Percentiles rank a stretch among this genome's conserved stretches.
Evolutionary conservation across 768 basidiomycete genomes (phyloP).

Genomic region (Auriscalpium orientale): DNA sequence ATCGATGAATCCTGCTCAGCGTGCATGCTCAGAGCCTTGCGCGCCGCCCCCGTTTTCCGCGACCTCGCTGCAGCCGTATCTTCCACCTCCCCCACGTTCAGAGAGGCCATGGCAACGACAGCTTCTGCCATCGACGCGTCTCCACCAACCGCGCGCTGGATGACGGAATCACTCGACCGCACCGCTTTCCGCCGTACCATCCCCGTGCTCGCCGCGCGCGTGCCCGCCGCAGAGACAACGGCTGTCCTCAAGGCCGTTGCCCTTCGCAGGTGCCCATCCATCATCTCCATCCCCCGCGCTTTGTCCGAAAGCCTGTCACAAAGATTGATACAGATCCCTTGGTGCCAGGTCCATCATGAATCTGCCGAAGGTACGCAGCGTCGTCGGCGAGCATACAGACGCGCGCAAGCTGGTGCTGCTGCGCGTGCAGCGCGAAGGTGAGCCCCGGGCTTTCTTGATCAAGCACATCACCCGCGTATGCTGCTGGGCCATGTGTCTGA

Average conservation of each 20-base stretch:
- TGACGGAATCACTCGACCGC: conserved; percentile 50
- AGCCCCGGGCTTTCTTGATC: conserved; percentile 10
- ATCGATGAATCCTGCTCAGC: no score
- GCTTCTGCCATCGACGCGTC: conserved; percentile 20
- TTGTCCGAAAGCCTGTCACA: no score
- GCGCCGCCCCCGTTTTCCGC: background rate
- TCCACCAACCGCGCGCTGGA: conserved; percentile 45
- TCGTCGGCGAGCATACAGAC: conserved; percentile 44
- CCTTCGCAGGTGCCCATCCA: conserved; percentile 48
- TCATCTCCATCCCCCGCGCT: background rate
- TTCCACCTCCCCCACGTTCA: background rate
- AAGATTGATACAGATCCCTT: conserved; percentile 4
- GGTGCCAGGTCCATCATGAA: conserved; percentile 53
- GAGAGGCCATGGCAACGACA: no score
- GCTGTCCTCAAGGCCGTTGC: conserved; percentile 46
- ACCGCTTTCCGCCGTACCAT: conserved; percentile 57
- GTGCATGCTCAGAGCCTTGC: background rate
- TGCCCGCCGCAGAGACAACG: conserved; percentile 49
- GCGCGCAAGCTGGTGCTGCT: conserved; percentile 60
- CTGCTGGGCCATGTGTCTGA: no score
- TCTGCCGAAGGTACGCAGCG: conserved; percentile 58
- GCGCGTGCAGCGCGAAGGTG: conserved; percentile 54
- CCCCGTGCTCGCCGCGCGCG: conserved; percentile 59
- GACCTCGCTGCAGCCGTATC: background rate
- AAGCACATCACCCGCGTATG: no score